These are phyloP conservation scores for Citrus sp. DNA, from an alignment of 345 rosid genomes.

Conservation along the genomic window DNA sequence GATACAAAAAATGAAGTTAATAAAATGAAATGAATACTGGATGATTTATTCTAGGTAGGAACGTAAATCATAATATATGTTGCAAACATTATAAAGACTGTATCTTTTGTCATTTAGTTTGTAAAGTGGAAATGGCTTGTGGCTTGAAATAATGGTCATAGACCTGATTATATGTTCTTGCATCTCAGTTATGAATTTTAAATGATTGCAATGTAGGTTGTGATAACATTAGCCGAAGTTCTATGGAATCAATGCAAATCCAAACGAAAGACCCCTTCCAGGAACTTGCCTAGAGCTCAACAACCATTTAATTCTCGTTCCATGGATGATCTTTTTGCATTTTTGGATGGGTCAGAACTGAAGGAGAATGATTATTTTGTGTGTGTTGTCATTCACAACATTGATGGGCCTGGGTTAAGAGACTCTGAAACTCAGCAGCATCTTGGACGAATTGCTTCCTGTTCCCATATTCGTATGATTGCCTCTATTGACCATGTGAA, in stretches of 20 bases:
- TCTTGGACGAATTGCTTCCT: constrained; percentile 79
- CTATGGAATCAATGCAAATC: constrained; percentile 59
- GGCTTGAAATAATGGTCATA: not conserved
- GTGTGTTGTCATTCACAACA: constrained; percentile 74
- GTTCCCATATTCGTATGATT: constrained; percentile 63
- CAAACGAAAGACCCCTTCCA: constrained; percentile 31
- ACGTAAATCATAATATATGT: not conserved
- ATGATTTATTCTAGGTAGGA: too few relatives aligned
- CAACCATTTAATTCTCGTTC: constrained; percentile 63
- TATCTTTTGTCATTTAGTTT: not conserved
- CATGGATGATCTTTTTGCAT: constrained; percentile 65
- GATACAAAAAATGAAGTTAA: not conserved
- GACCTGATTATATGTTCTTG: not conserved
- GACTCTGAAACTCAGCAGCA: constrained; percentile 76
- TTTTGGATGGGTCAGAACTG: constrained; percentile 43
- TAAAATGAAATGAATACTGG: not conserved
- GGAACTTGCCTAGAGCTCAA: constrained; percentile 37
- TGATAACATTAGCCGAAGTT: constrained; percentile 60
- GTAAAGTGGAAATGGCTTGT: not conserved
- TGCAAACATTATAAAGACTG: not conserved
- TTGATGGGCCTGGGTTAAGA: constrained; percentile 84
- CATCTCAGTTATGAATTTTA: not conserved
- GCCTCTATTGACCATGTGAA: constrained; percentile 94
- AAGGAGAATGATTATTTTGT: constrained; percentile 56
- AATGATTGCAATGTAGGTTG: constrained; percentile 40